A percentile compares a stretch with the other conserved stretches of the same genome.
Evolutionary conservation across 768 basidiomycete genomes (phyloP).

Genomic region (Paxillus involutus): DNA sequence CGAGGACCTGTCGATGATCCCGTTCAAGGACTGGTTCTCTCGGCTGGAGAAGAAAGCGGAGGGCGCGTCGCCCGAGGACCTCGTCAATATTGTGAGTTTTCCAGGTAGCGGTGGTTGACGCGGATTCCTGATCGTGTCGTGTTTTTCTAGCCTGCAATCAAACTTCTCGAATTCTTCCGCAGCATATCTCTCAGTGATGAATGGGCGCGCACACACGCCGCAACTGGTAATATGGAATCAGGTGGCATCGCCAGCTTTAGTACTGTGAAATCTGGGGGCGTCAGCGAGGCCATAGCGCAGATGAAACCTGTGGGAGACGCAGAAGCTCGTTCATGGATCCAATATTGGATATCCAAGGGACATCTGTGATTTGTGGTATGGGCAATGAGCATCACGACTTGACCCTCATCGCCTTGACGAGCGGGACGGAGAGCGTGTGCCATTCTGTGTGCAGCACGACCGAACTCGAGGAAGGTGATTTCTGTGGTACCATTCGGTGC

Average conservation of each 20-base stretch:
- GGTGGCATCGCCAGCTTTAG: constrained; percentile 4
- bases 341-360: constrained; percentile 19
- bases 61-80: constrained; percentile 3
- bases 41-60: constrained; percentile 26
- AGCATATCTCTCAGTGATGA: constrained; percentile 5
- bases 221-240: not conserved
- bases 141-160: constrained; percentile 29
- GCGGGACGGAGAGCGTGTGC: constrained; percentile 21
- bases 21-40: constrained; percentile 31
- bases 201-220: not conserved
- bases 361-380: constrained; percentile 14
- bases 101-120: not conserved
- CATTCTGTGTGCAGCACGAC: constrained; percentile 29
- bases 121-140: not conserved
- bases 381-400: constrained; percentile 33
- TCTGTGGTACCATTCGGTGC: constrained; percentile 9
- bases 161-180: constrained; percentile 31
- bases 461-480: constrained; percentile 14
- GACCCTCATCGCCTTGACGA: constrained; percentile 15
- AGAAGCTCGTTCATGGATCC: constrained; percentile 18
- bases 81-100: constrained; percentile 1
- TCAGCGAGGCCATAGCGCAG: constrained; percentile 11
- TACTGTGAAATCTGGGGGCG: constrained; percentile 7
- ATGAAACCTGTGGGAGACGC: constrained; percentile 11
- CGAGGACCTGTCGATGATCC: constrained; percentile 20